These are phyloP conservation scores for Rhipidocladum racemiflorum DNA, from an alignment of 176 grass and related monocot genomes.

Conservation along the genomic window DNA sequence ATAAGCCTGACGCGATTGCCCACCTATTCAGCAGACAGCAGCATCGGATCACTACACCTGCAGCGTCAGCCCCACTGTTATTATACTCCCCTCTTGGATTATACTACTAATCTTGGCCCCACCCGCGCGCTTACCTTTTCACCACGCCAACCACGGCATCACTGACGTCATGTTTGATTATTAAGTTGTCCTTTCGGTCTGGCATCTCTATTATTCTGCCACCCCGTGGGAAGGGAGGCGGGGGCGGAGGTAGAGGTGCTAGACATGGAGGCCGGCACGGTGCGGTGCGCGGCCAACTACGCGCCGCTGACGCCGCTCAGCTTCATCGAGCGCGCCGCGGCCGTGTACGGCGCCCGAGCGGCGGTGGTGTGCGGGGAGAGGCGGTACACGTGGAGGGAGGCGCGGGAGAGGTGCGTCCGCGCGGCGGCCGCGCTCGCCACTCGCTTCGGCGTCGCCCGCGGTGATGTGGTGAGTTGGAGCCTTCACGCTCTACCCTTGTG, in stretches of 20 bases:
- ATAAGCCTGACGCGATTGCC: too few species aligned
- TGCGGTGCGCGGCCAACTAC: conserved; percentile 60
- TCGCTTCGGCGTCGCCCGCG: conserved; percentile 46
- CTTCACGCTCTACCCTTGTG: neutral
- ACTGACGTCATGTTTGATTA: too few species aligned
- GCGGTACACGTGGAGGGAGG: conserved; percentile 49
- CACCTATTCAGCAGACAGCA: too few species aligned
- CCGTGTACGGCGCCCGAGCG: conserved; percentile 46
- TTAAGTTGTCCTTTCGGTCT: neutral
- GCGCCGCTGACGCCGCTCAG: conserved; percentile 62
- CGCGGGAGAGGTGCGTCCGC: conserved; percentile 40
- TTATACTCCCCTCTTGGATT: conserved; percentile 12
- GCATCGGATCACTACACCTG: neutral
- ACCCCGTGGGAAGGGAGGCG: neutral
- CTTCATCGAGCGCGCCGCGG: conserved; percentile 70
- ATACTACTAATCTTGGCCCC: conserved; percentile 1
- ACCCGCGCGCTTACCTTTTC: neutral
- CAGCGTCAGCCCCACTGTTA: neutral
- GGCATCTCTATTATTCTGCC: conserved; percentile 10
- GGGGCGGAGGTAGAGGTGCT: conserved; percentile 21
- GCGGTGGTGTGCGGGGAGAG: conserved; percentile 35
- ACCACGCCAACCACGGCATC: neutral
- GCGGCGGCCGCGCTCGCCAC: conserved; percentile 51
- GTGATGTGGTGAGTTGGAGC: conserved; percentile 48
- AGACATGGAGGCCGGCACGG: conserved; percentile 50